Evolutionary conservation across 495 filamentous ascomycete species (phyloP), one percentile per base, ranked within the genome.

Genomic region (Aspergillus ostianus): DNA sequence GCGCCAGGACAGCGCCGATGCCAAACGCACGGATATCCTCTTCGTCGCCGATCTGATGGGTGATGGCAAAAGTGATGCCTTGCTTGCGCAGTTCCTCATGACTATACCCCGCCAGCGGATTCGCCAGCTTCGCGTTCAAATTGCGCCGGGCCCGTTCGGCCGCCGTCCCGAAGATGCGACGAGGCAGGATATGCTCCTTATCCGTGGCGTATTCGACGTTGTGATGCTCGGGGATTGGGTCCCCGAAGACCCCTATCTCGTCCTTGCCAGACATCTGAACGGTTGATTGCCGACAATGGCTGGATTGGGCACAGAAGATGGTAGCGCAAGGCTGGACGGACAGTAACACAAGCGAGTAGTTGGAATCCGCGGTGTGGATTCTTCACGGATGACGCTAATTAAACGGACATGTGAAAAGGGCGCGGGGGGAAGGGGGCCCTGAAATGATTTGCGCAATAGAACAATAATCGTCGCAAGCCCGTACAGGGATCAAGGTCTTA

Each of bases 101-200:
- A 41, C 74, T 80, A 57, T 85, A 80, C 18, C 87, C 87, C 8
- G 82, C 82, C 13, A 94, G 77, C 29, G 90, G 90, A 54, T 93
- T 89, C 20, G 84, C 88, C 51, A 93, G 73, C 67, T 82, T 85
- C 15, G 83, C 83, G 49, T 84, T 83, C 41, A 82, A 52, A 58
- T 82, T 82, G 52, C 80, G 76, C 4, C 82, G 70, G 12, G 76
- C 77, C 15, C 73, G 79, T 61, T 84, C 82, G 18, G 81, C 80
- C 6, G 79, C 77, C 6, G 68, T 75, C 5, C 70, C 66, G 15
- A 69, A 53, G 19, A 68, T 56, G 55, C 65, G 72, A 52, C 60
- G 72, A 9, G 66, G 68, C 13, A 67, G 58, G 26, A 68, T 59
- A 9, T 62, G 64, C 15, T 65, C 60, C 2, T 65, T 64, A 17